phyloP scores from a whole-genome alignment of 257 asterid species.

The Solanum sitiens region DNA sequence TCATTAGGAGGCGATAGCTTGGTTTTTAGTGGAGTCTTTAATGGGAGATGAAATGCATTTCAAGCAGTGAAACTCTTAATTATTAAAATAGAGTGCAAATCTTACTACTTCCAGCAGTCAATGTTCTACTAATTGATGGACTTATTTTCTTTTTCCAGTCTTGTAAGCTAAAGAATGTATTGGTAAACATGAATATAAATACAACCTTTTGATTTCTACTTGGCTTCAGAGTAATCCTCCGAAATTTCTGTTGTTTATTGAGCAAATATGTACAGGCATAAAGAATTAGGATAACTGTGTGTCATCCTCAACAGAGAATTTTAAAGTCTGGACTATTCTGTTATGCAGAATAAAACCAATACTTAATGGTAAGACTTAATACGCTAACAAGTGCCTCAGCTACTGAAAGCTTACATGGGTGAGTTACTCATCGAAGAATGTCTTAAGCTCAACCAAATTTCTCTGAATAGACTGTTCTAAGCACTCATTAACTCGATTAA shows the following conservation, averaged over 20 bases:
- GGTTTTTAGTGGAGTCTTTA: slow-evolving; percentile 64
- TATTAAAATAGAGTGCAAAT: background rate
- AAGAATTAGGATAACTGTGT: background rate
- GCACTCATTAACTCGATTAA: slow-evolving; percentile 1
- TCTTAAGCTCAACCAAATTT: background rate
- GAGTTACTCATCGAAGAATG: background rate
- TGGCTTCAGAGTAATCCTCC: background rate
- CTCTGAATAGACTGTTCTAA: background rate
- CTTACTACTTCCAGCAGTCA: background rate
- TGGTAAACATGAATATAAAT: background rate
- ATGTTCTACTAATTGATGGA: background rate
- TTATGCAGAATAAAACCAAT: background rate
- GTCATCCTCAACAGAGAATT: background rate
- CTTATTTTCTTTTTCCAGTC: background rate
- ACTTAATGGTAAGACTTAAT: background rate
- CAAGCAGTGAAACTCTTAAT: background rate
- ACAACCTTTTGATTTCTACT: background rate
- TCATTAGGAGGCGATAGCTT: slow-evolving; percentile 75
- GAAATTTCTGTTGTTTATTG: background rate
- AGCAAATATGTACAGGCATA: background rate
- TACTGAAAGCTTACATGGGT: background rate
- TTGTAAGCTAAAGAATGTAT: background rate
- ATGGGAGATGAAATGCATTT: slow-evolving; percentile 37
- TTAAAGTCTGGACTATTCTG: background rate
- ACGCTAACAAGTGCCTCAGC: background rate